Evolutionary conservation across 2,329 filamentous ascomycete species (phyloP), one percentile per base, ranked within the genome.

Genomic region (Fusarium nematophilum): DNA sequence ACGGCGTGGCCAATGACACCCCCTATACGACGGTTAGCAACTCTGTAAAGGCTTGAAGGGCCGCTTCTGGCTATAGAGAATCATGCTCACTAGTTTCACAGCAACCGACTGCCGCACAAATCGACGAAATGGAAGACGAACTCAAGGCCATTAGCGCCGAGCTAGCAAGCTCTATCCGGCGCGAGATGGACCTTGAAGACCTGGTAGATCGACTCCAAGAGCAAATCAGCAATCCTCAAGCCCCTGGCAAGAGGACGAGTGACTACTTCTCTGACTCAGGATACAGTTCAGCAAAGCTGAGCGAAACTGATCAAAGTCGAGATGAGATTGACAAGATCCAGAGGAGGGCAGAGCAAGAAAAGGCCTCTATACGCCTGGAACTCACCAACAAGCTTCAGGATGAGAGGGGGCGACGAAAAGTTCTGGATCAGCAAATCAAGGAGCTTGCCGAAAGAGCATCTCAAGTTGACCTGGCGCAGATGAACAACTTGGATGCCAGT

Each of bases 191-290:
- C 67, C 78, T 99, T 26, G 95, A 99, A 75, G 95, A 99, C 74
- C 83, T 98, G 39, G 89, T 98, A 1, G 95, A 99, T 65, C 84
- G 90, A 53, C 79, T 96, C 66, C 93, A 97, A 73, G 80, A 87
- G n/a, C 93, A 97, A 70, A 82, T 83, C 61, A 83, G 81, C 74
- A 83, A 87, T 75, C 71, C 82, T 70, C 77, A 81, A 74, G 72
- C 80, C 65, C 68, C 83, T 23, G 88, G 85, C 61, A 90, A 90
- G 73, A 86, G 94, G 57, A 96, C 92, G 9, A 98, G 95, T 77
- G 95, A 99, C 77, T 98, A 99, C 78, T 99, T 95, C 74, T 99
- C 95, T 3, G 95, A 99, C 74, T 97, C 93, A 6, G 95, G 95
- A 26, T 90, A 92, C 53, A 94, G 92, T 74, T 94, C 92, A 1